Conservation (phyloP, 2,329 filamentous ascomycete genomes). For the Bertia moriformis region DNA sequence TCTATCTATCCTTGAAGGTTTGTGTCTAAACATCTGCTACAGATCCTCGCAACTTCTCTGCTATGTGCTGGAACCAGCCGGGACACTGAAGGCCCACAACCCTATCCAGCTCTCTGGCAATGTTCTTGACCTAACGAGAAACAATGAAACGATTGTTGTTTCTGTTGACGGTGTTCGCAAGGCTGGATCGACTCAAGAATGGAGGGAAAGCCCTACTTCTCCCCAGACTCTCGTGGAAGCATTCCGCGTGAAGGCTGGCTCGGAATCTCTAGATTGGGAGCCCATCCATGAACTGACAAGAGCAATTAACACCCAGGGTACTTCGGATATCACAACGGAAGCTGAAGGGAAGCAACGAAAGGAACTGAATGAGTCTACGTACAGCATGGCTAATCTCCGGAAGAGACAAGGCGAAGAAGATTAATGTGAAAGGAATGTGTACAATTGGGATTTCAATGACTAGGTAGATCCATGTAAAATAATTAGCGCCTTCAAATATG, state of each 20-base stretch:
- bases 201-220: background rate
- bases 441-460: no score
- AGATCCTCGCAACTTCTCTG: background rate
- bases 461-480: no score
- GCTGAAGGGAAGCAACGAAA: background rate
- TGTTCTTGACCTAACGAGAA: background rate
- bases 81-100: background rate
- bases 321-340: background rate
- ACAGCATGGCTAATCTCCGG: background rate
- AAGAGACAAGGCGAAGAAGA: background rate
- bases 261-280: background rate
- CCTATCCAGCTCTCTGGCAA: background rate
- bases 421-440: background rate
- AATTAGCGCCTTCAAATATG: no score
- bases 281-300: background rate
- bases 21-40: background rate
- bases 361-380: background rate
- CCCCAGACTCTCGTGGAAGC: background rate
- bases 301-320: background rate
- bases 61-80: background rate
- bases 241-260: background rate
- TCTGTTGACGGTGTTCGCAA: background rate
- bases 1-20: background rate
- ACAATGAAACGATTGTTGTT: background rate
- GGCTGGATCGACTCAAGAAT: background rate